phyloP scores from a whole-genome alignment of 2,329 filamentous ascomycete species.

The Torrubiella hemipterigena region DNA sequence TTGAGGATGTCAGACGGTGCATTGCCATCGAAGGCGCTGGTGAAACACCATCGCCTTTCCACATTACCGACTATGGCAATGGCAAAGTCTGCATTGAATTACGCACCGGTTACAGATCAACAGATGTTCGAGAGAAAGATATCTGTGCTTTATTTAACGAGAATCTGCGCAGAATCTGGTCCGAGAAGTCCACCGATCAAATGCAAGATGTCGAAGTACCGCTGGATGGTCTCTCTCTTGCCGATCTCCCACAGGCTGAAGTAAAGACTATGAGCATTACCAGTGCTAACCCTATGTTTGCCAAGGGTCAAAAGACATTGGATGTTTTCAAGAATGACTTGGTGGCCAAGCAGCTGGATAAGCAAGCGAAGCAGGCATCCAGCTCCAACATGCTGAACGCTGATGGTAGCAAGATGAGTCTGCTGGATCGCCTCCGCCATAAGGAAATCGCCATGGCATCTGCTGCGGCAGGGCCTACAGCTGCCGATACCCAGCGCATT shows the following conservation, averaged over 20 bases:
- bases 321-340: conserved; percentile 54
- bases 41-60: conserved; percentile 23
- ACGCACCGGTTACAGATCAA: conserved; percentile 20
- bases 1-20: conserved; percentile 54
- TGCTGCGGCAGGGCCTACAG: conserved; percentile 45
- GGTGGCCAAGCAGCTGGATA: conserved; percentile 36
- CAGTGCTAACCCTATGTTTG: conserved; percentile 44
- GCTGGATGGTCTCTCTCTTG: conserved; percentile 39
- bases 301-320: conserved; percentile 58
- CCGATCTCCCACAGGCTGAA: conserved; percentile 24
- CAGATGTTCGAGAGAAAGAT: conserved; percentile 34
- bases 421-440: conserved; percentile 63
- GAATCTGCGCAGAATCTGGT: conserved; percentile 36
- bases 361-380: conserved; percentile 23
- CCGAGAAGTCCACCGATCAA: conserved; percentile 16
- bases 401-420: conserved; percentile 44
- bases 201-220: conserved; percentile 31
- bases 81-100: conserved; percentile 49
- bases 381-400: conserved; percentile 23
- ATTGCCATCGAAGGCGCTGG: conserved; percentile 41
- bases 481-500: conserved; percentile 45
- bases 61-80: conserved; percentile 38
- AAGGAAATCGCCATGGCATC: conserved; percentile 50
- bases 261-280: conserved; percentile 18
- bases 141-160: conserved; percentile 42